These are phyloP conservation scores for Rhododendron henanense DNA, from an alignment of 148 eudicot species.

Conservation along the genomic window DNA sequence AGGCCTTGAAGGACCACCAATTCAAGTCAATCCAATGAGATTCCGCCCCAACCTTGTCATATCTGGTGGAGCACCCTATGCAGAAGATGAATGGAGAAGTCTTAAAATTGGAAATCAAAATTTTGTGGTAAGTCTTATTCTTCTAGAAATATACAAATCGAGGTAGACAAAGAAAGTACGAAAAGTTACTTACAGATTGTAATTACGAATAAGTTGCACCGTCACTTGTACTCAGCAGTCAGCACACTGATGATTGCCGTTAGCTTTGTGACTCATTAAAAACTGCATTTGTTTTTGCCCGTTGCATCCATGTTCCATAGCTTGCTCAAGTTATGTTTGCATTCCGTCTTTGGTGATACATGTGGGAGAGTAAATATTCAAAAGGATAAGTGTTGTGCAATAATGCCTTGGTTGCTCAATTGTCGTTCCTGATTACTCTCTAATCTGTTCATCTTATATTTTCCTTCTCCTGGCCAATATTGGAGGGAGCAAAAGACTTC, in stretches of 20 bases:
- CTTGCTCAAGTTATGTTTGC: not conserved
- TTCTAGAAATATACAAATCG: not conserved
- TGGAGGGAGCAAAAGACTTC: not conserved
- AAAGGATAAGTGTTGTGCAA: not conserved
- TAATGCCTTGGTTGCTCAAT: not conserved
- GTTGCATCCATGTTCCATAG: not conserved
- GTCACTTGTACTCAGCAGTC: not conserved
- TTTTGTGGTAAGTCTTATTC: slow-evolving; percentile 51
- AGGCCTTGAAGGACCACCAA: slow-evolving; percentile 23
- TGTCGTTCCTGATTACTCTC: not conserved
- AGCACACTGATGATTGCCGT: not conserved
- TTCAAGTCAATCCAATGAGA: slow-evolving; percentile 52
- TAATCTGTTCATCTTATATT: not conserved
- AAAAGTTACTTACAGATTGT: not conserved
- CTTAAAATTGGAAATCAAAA: slow-evolving; percentile 54
- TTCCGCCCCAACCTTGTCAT: slow-evolving; percentile 90
- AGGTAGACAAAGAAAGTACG: not conserved
- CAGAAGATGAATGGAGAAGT: slow-evolving; percentile 76
- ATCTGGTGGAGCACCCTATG: slow-evolving; percentile 81
- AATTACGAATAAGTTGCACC: not conserved
- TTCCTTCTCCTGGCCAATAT: not conserved
- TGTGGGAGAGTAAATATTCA: not conserved
- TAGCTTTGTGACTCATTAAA: not conserved
- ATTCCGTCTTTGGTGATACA: not conserved
- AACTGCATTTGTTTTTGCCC: not conserved